Percentiles rank a stretch among this genome's conserved stretches.
These are phyloP conservation scores for Mycena metata DNA, from an alignment of 768 basidiomycete genomes.

Conservation along the genomic window DNA sequence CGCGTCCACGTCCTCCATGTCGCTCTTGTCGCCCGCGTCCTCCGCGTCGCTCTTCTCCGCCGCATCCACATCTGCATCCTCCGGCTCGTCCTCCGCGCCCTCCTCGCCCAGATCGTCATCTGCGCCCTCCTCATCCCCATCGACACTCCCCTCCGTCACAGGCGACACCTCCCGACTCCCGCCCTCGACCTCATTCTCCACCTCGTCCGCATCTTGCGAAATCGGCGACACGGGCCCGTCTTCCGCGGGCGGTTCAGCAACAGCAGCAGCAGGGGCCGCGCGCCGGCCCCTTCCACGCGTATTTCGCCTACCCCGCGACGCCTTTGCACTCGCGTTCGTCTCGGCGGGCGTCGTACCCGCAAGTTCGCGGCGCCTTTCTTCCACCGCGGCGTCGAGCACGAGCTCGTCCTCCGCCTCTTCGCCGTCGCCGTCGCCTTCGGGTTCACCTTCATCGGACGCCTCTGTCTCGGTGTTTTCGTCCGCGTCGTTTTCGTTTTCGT, in stretches of 20 bases:
- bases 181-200: constrained; percentile 24
- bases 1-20: constrained; percentile 39
- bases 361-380: constrained; percentile 21
- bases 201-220: constrained; percentile 38
- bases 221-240: constrained; percentile 35
- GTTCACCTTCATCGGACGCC: constrained; percentile 2
- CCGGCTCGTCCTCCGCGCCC: constrained; percentile 31
- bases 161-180: constrained; percentile 36
- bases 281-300: constrained; percentile 23
- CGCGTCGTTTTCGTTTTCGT: constrained; percentile 25
- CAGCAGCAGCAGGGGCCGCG: not conserved
- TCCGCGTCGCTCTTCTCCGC: constrained; percentile 35
- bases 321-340: constrained; percentile 34
- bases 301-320: constrained; percentile 29
- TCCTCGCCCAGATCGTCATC: constrained; percentile 40
- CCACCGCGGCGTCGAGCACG: constrained; percentile 29
- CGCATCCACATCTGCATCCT: constrained; percentile 18
- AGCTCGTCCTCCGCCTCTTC: constrained; percentile 50
- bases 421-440: constrained; percentile 36
- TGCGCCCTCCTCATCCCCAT: constrained; percentile 45
- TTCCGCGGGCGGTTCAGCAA: not conserved
- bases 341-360: not conserved
- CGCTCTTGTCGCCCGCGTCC: constrained; percentile 39
- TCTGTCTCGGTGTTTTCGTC: constrained; percentile 49
- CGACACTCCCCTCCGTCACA: constrained; percentile 40